Evolutionary conservation across 192 early-diverging fungal species (phyloP).

Genomic region (Thamnidium elegans): DNA sequence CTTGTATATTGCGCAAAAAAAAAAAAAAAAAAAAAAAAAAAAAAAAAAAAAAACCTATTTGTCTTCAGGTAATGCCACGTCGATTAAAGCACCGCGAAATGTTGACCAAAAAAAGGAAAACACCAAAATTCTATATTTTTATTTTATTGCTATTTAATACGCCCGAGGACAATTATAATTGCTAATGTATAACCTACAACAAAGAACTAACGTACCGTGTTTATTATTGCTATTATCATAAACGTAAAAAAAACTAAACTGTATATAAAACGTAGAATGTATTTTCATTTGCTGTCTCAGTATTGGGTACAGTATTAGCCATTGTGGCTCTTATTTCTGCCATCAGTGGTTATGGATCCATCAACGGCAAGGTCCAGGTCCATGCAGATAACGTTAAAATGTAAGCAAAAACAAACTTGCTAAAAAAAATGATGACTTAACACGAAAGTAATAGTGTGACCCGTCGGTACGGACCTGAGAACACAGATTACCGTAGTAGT

Average conservation of each 20-base stretch:
- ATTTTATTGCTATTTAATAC: not conserved
- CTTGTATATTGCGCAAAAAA: too few species aligned
- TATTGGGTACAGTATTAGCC: conserved; percentile 22
- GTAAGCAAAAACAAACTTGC: conserved; percentile 11
- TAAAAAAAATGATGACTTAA: too few species aligned
- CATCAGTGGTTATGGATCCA: conserved; percentile 17
- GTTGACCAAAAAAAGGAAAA: too few species aligned
- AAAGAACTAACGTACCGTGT: conserved; percentile 26
- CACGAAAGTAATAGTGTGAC: conserved; percentile 29
- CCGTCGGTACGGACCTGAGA: conserved; percentile 50
- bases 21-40: too few species aligned
- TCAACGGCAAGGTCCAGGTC: conserved; percentile 16
- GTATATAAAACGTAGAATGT: conserved; percentile 13
- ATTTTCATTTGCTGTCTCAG: conserved; percentile 26
- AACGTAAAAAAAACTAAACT: not conserved
- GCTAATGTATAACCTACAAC: conserved; percentile 35
- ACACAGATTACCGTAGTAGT: conserved; percentile 51
- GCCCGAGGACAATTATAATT: not conserved
- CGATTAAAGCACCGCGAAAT: too few species aligned
- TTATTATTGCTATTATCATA: not conserved
- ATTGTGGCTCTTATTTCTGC: conserved; percentile 25
- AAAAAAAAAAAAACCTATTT: too few species aligned
- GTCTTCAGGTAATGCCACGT: too few species aligned
- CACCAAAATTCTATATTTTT: not conserved
- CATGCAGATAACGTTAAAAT: conserved; percentile 16